phyloP scores from a whole-genome alignment of 257 asterid species.

The Solanum dulcamara region DNA sequence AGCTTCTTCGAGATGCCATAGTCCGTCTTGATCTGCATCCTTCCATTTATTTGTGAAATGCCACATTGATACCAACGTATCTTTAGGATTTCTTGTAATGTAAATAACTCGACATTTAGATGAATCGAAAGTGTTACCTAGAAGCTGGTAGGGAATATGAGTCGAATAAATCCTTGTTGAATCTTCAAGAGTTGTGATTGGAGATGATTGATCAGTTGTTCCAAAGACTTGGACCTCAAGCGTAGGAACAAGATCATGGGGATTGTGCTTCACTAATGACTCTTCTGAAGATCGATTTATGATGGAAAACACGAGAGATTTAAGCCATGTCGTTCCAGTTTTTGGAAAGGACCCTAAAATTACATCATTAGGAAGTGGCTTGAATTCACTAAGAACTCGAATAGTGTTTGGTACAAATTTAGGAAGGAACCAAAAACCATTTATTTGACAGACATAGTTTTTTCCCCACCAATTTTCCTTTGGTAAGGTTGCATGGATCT shows the following conservation, averaged over 20 bases:
- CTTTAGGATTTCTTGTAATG: background rate
- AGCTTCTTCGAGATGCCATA: background rate
- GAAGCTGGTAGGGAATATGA: background rate
- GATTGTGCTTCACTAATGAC: background rate
- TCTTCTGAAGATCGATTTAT: background rate
- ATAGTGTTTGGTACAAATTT: background rate
- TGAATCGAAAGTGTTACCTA: background rate
- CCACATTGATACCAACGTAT: background rate
- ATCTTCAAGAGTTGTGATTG: background rate
- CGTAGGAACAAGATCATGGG: background rate
- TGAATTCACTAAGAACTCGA: background rate
- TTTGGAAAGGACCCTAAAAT: background rate
- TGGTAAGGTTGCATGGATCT: background rate
- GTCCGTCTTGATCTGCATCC: background rate
- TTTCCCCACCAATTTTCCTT: background rate
- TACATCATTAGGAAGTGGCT: background rate
- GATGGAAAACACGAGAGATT: background rate
- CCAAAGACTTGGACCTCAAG: background rate
- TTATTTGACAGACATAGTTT: background rate
- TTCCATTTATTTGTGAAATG: background rate
- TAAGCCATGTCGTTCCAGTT: slow-evolving; percentile 8
- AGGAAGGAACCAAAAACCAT: background rate
- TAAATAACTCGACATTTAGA: background rate
- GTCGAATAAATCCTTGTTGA: background rate
- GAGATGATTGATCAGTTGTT: background rate